Conservation (phyloP, 805 yeast genomes). For the Sugiyamaella chiloensis region DNA sequence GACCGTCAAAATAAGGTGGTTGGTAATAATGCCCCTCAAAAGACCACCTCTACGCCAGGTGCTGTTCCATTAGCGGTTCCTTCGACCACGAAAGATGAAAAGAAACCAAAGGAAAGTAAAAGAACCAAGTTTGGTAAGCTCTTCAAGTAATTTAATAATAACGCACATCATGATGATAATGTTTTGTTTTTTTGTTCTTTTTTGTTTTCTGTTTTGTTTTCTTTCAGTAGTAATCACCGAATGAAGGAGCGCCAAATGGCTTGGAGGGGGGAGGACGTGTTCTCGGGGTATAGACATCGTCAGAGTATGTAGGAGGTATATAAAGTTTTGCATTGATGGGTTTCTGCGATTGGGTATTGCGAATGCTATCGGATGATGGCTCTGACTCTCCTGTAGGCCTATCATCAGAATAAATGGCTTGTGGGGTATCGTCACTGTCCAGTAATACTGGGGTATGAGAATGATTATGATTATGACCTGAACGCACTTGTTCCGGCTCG, state of each 20-base stretch:
- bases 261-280: neutral
- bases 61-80: neutral
- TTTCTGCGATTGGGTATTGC: no score
- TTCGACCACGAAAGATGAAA: conserved; percentile 8
- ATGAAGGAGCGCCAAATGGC: conserved; percentile 1
- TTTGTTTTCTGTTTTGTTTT: no score
- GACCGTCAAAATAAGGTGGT: conserved; percentile 23
- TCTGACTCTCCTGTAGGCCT: neutral
- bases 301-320: neutral
- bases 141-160: conserved; percentile 20
- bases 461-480: no score
- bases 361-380: no score
- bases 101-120: conserved; percentile 16
- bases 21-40: conserved; percentile 1
- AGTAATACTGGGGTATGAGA: no score
- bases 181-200: no score
- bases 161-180: no score
- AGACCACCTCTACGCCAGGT: conserved; percentile 1
- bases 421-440: no score
- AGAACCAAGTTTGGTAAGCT: conserved; percentile 19
- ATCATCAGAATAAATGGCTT: neutral
- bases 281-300: neutral
- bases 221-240: conserved; percentile 1
- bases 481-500: no score
- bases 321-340: no score